phyloP scores from a whole-genome alignment of 176 grass and related monocot genomes.

The Calamus simplicifolius region DNA sequence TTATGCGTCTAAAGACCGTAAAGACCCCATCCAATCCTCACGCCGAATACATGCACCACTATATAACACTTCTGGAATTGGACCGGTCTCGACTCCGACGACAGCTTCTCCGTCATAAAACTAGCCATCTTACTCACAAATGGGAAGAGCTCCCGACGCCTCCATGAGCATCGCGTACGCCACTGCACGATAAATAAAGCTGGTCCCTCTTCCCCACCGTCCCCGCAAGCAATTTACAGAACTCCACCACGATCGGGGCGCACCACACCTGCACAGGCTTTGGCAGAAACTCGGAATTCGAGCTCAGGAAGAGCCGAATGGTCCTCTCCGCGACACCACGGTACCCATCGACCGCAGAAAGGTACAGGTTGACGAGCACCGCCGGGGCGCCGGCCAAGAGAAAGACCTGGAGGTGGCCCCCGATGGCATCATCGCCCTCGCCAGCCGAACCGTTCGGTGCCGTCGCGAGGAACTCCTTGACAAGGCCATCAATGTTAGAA shows the following conservation, averaged over 20 bases:
- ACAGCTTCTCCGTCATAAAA: too few relatives aligned
- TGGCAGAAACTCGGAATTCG: not conserved
- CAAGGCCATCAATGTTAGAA: slow-evolving; percentile 35
- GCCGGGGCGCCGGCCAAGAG: slow-evolving; percentile 41
- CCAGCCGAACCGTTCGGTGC: not conserved
- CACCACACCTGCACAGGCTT: not conserved
- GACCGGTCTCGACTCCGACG: not conserved
- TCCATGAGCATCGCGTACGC: too few relatives aligned
- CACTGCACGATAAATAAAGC: too few relatives aligned
- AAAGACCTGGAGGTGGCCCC: slow-evolving; percentile 59
- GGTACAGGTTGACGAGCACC: slow-evolving; percentile 67
- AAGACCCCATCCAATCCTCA: not conserved
- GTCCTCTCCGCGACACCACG: not conserved
- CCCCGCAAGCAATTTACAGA: not conserved
- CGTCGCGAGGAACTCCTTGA: slow-evolving; percentile 51
- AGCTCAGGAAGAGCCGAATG: not conserved
- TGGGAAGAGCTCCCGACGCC: too few relatives aligned
- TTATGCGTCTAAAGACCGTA: not conserved
- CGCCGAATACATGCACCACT: not conserved
- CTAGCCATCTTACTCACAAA: too few relatives aligned
- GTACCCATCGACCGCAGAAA: slow-evolving; percentile 1
- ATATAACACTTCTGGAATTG: not conserved
- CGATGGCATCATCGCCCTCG: slow-evolving; percentile 1
- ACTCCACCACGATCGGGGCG: not conserved
- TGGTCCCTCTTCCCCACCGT: not conserved